Percentiles rank a stretch among this genome's conserved stretches.
Conservation (phyloP, 2,329 filamentous ascomycete species). For the Neonectria magnoliae region DNA sequence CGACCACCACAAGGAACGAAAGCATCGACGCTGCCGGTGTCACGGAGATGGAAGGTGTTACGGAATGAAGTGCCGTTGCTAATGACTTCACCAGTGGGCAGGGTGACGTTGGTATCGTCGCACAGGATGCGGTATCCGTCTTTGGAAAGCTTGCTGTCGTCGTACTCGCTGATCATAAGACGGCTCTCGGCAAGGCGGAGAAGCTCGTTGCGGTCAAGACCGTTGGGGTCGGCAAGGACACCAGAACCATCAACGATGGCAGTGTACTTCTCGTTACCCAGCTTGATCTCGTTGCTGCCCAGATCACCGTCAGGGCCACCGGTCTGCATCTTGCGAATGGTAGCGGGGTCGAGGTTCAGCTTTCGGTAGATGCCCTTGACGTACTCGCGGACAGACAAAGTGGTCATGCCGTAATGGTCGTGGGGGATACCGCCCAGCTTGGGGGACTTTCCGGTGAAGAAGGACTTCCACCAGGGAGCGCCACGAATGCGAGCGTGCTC, state of each 20-base stretch:
- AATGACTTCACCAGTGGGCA: constrained; percentile 87
- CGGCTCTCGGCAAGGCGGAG: constrained; percentile 85
- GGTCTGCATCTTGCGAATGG: constrained; percentile 94
- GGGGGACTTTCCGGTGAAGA: constrained; percentile 98
- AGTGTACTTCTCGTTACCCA: constrained; percentile 95
- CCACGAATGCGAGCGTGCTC: constrained; percentile 88
- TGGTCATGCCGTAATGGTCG: constrained; percentile 97
- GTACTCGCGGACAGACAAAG: constrained; percentile 93
- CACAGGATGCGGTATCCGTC: constrained; percentile 92
- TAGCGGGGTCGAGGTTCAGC: constrained; percentile 85
- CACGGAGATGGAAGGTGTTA: constrained; percentile 94
- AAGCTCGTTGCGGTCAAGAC: constrained; percentile 85
- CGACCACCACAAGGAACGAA: constrained; percentile 98
- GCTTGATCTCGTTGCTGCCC: constrained; percentile 96
- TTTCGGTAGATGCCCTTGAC: constrained; percentile 98
- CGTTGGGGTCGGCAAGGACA: constrained; percentile 92
- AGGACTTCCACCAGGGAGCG: constrained; percentile 99
- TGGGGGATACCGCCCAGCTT: constrained; percentile 97
- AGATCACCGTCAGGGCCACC: constrained; percentile 96
- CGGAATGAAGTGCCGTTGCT: constrained; percentile 95
- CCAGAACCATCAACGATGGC: constrained; percentile 96
- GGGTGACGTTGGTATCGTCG: constrained; percentile 87
- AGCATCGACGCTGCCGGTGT: constrained; percentile 78
- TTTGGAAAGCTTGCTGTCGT: constrained; percentile 83
- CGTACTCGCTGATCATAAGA: constrained; percentile 89